Percentiles rank a stretch among this genome's conserved stretches.
Evolutionary conservation across 208 protist genomes (phyloP).

Genomic region (Entamoeba invadens): DNA sequence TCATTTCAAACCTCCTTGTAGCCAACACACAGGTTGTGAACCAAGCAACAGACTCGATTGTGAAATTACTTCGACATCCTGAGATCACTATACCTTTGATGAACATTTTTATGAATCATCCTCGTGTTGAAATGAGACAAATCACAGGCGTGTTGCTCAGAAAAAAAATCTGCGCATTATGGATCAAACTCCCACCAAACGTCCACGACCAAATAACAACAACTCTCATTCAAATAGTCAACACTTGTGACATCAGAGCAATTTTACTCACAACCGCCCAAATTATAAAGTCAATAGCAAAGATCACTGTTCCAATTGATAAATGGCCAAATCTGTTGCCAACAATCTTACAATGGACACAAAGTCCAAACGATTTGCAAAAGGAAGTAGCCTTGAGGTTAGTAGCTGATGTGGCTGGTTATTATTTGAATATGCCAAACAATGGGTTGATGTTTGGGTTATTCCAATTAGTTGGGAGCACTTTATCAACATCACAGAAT

Average conservation of each 20-base stretch:
- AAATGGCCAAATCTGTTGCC: neutral
- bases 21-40: neutral
- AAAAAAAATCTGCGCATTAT: neutral
- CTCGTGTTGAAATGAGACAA: neutral
- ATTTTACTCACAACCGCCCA: neutral
- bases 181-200: neutral
- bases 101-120: neutral
- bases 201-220: neutral
- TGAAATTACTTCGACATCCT: neutral
- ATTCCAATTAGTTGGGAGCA: neutral
- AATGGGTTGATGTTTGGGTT: neutral
- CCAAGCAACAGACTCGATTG: neutral
- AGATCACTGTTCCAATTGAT: neutral
- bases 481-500: neutral
- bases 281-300: neutral
- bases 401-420: neutral
- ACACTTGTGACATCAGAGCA: neutral
- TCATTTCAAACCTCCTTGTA: neutral
- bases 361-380: neutral
- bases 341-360: neutral
- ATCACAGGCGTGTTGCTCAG: neutral
- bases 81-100: neutral
- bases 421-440: neutral
- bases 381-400: neutral
- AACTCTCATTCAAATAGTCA: neutral